Evolutionary conservation across 441 rosid genomes (phyloP), one percentile per base, ranked within the genome.

Genomic region (Populus hybrid): DNA sequence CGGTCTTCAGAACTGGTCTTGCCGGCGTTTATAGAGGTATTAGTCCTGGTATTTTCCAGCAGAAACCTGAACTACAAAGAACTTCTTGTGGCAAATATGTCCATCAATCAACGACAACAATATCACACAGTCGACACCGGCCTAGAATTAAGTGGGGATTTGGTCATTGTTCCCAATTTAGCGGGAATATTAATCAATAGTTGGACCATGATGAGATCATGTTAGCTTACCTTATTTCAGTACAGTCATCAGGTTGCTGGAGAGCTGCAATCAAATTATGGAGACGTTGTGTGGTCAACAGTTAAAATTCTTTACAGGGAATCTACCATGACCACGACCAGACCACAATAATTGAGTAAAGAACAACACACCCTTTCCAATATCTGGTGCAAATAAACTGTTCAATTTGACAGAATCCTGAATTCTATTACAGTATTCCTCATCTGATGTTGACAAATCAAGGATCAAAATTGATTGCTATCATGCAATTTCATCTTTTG

Each of bases 361-460:
- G 65, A 70, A 71, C 30, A 38, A 11, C 32, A 50, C 28, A 5
- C 35, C 69, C 32, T 67, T 67, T 18, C 23, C 63, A 65, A 71
- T 42, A 23, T 30, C 20, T 1, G 18, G 8, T 36, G 20, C n/a
- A 16, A 5, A 28, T 30, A 23, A 24, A 14, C 28, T 53, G 32
- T 30, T 74, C 71, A 10, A 18, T n/a, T 32, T 28, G 42, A 38
- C 18, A 24, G 30, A 70, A 77, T 61, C 79, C 66, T 69, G 14
- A 5, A 53, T 16, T n/a, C 38, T 26, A 5, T 70, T 34, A 9
- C 14, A 18, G 3, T 3, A 63, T 69, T 18, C 32, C 69, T 10
- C 11, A 28, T 24, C 61, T 71, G 66, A 71, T 66, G 50, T 21
- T 24, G 73, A 26, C 64, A 74, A 3, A 67, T 73, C 32, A n/a